These are phyloP conservation scores for Nicotiana obtusifolia DNA, from an alignment of 257 asterid species.

Conservation along the genomic window DNA sequence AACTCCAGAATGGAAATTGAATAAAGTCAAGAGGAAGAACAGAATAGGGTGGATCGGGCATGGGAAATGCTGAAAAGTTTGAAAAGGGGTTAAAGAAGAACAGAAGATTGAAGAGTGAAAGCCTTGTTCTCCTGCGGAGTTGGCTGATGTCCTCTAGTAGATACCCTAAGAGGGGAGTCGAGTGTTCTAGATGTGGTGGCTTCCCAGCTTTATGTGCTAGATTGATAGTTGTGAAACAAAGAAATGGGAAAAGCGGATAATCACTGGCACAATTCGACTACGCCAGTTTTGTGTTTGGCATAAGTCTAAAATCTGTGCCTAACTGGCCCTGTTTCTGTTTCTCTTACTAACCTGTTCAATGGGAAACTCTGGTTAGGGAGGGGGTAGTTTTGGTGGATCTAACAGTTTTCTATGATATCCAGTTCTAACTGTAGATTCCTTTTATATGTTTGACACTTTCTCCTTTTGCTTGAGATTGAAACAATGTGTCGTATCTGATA, in stretches of 20 bases:
- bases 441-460: not conserved
- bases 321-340: not conserved
- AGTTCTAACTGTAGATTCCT: not conserved
- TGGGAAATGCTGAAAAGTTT: not conserved
- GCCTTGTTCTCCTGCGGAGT: not conserved
- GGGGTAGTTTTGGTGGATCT: not conserved
- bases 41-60: not conserved
- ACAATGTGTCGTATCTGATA: slow-evolving; percentile 11
- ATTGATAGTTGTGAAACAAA: not conserved
- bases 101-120: not conserved
- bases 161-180: not conserved
- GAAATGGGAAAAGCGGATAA: not conserved
- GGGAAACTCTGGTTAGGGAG: not conserved
- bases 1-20: not conserved
- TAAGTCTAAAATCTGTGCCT: not conserved
- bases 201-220: not conserved
- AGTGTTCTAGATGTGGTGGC: not conserved
- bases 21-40: not conserved
- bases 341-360: not conserved
- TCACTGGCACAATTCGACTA: not conserved
- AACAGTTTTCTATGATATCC: not conserved
- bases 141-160: not conserved
- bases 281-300: not conserved
- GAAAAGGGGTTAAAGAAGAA: not conserved
- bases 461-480: not conserved